Percentiles rank a stretch among this genome's conserved stretches.
These are phyloP conservation scores for Pulveroboletus frians DNA, from an alignment of 768 basidiomycete species.

Conservation along the genomic window DNA sequence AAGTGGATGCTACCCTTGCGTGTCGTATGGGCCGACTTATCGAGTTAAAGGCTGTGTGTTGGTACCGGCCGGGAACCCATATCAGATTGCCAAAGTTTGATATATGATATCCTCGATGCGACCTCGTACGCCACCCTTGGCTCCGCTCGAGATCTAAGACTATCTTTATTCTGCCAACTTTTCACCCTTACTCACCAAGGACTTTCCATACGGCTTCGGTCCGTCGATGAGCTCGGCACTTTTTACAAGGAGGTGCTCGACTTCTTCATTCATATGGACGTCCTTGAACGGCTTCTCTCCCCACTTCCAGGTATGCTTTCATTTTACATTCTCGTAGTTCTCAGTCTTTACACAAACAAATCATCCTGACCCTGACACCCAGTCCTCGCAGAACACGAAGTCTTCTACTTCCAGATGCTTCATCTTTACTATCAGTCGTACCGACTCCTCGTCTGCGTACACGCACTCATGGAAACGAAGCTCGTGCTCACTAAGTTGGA, in stretches of 20 bases:
- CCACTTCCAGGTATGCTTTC: slow-evolving; percentile 34
- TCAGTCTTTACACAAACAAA: not conserved
- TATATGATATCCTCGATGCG: slow-evolving; percentile 29
- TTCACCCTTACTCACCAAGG: slow-evolving; percentile 31
- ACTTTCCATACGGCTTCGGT: slow-evolving; percentile 27
- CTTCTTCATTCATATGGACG: slow-evolving; percentile 32
- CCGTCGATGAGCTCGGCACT: slow-evolving; percentile 22
- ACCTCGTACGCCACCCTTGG: slow-evolving; percentile 19
- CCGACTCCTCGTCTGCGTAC: slow-evolving; percentile 35
- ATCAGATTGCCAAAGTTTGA: slow-evolving; percentile 30
- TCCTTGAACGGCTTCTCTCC: slow-evolving; percentile 32
- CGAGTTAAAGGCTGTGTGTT: slow-evolving; percentile 33
- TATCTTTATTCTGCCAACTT: slow-evolving; percentile 35
- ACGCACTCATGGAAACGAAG: slow-evolving; percentile 30
- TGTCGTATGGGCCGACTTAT: not conserved
- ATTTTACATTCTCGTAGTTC: not conserved
- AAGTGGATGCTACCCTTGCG: slow-evolving; percentile 2
- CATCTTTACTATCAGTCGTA: slow-evolving; percentile 38
- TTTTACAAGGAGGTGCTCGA: slow-evolving; percentile 34
- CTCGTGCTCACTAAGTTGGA: slow-evolving; percentile 16
- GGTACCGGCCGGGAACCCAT: slow-evolving; percentile 40
- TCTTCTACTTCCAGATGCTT: slow-evolving; percentile 40
- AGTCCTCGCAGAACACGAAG: slow-evolving; percentile 42
- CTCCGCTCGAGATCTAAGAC: slow-evolving; percentile 32
- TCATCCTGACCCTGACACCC: slow-evolving; percentile 21